Evolutionary conservation across 2,329 filamentous ascomycete species (phyloP), one percentile per base, ranked within the genome.

Genomic region (Pestalotiopsis sp.): DNA sequence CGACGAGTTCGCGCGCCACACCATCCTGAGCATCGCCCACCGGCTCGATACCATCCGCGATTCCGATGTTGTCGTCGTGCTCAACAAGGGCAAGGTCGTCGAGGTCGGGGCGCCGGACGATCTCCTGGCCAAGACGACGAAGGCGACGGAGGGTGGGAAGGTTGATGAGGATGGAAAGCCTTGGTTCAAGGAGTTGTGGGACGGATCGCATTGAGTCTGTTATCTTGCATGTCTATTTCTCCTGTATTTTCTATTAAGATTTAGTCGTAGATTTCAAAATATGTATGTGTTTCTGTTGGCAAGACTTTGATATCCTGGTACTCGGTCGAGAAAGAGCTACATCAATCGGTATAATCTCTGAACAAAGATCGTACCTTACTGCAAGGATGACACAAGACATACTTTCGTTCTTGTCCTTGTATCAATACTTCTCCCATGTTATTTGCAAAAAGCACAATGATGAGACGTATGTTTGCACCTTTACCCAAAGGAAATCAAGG

Each of bases 1-100:
- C 14, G 66, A 68, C 38, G 62, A 60, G 39, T 68, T 68, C 56
- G 9, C 30, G 3, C 22, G 30, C 9, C 26, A 65, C 9, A 68
- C 66, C 10, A 38, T 65, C 4, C 7, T 68, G n/a, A 58, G 35
- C 4, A 38, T 68, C 13, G 66, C 66, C 14, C 66, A 68, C 40
- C 30, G 62, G 5, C 40, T 68, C 38, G 66, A 68, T 6, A 68
- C 66, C 10, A 60, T 68, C 38, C 9, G 35, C 6, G 66, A 65
- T 40, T 17, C 22, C 13, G 62, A 68, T 14, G n/a, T 60, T 9
- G 26, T 68, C 14, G 6, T 65, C 10, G 62, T 68, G 7, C 26
- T 68, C 22, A 35, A 68, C 9, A 35, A 44, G 35, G 66, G 66
- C 6, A 44, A 52, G 57, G 13, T 68, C 7, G 55, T 68, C 9